Conservation (phyloP, 2,329 filamentous ascomycete genomes). For the Cyphellophora attinorum region DNA sequence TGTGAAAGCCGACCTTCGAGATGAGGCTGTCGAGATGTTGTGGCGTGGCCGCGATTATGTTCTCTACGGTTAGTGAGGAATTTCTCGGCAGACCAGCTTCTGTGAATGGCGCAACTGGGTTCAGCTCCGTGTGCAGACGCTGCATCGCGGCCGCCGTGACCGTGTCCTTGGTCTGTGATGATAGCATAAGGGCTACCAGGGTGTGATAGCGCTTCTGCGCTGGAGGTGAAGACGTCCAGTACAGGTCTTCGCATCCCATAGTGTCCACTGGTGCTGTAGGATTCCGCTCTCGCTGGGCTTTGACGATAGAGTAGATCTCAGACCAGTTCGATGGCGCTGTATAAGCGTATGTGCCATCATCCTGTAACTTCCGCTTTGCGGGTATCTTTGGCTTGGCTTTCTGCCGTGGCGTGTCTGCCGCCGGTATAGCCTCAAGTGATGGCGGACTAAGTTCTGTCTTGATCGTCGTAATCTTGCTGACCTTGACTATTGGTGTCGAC, state of each 20-base stretch:
- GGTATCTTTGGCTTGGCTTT: conserved; percentile 27
- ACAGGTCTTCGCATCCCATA: conserved; percentile 69
- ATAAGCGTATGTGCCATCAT: conserved; percentile 26
- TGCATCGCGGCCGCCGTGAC: conserved; percentile 78
- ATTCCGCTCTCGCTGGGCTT: conserved; percentile 64
- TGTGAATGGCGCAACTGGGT: conserved; percentile 15
- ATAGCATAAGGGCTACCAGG: conserved; percentile 79
- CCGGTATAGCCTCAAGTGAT: conserved; percentile 23
- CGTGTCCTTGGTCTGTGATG: conserved; percentile 86
- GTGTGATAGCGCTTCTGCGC: conserved; percentile 71
- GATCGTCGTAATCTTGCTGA: conserved; percentile 15
- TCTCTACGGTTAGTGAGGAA: conserved; percentile 58
- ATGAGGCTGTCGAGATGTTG: conserved; percentile 63
- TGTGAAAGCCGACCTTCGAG: conserved; percentile 81
- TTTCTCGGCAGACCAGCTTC: conserved; percentile 18
- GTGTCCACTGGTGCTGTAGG: conserved; percentile 79
- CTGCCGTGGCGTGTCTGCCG: conserved; percentile 20
- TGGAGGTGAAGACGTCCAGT: conserved; percentile 32
- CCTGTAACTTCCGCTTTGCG: conserved; percentile 29
- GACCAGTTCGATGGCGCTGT: conserved; percentile 74
- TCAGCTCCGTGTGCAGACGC: conserved; percentile 65
- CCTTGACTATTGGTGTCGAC: conserved; percentile 20
- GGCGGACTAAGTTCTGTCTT: conserved; percentile 7
- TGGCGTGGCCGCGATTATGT: conserved; percentile 64
- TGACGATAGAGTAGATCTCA: conserved; percentile 66